Evolutionary conservation across 345 rosid genomes (phyloP).

Genomic region (Hibiscus trionum): DNA sequence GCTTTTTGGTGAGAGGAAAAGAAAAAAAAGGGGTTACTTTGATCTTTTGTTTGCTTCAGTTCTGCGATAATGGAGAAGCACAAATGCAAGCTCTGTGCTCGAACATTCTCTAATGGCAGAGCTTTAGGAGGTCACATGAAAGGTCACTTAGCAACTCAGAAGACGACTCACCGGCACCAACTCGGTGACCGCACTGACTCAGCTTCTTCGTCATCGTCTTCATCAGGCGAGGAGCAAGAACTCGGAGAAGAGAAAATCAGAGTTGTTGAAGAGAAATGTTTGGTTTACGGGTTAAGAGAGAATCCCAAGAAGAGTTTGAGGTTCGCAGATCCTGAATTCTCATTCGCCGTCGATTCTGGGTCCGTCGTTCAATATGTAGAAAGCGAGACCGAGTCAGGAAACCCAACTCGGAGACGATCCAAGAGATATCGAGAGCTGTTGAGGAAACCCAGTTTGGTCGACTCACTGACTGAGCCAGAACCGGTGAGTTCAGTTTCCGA

Average conservation of each 20-base stretch:
- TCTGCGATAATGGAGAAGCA: conserved; percentile 53
- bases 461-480: conserved; percentile 43
- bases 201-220: conserved; percentile 36
- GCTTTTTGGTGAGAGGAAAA: conserved; percentile 5
- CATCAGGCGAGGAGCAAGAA: conserved; percentile 33
- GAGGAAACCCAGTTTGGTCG: conserved; percentile 20
- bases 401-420: conserved; percentile 55
- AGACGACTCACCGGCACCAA: conserved; percentile 17
- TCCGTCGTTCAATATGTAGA: conserved; percentile 46
- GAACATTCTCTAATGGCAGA: conserved; percentile 73
- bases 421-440: conserved; percentile 25
- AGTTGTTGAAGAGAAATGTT: conserved; percentile 29
- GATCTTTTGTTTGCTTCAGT: conserved; percentile 3
- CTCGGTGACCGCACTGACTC: conserved; percentile 23
- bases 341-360: conserved; percentile 37
- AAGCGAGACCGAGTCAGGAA: conserved; percentile 71
- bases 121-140: conserved; percentile 97
- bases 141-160: conserved; percentile 62
- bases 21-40: conserved; percentile 3
- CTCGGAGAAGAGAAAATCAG: conserved; percentile 9
- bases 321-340: conserved; percentile 62
- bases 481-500: conserved; percentile 79
- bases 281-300: conserved; percentile 50
- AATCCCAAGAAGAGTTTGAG: conserved; percentile 62
- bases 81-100: conserved; percentile 74